Percentiles rank a stretch among this genome's conserved stretches.
Conservation (phyloP, 768 basidiomycete genomes). For the Xanthoconium purpureum region DNA sequence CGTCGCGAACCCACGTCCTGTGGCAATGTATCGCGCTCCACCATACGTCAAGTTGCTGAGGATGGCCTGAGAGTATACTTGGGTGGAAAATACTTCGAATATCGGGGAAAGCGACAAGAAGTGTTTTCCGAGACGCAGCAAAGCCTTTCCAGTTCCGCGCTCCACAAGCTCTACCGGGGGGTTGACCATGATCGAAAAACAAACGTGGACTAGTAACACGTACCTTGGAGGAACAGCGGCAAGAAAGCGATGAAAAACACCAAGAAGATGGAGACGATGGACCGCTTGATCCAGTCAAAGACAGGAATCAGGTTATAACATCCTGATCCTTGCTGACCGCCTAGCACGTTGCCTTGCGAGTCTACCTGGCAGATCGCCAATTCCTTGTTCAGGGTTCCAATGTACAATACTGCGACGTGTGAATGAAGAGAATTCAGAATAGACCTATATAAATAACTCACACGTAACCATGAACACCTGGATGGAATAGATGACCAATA, state of each 20-base stretch:
- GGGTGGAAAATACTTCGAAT: conserved; percentile 98
- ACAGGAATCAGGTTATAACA: conserved; percentile 97
- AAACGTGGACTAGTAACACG: conserved; percentile 11
- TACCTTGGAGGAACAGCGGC: conserved; percentile 94
- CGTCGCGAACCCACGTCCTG: conserved; percentile 98
- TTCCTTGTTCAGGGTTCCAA: conserved; percentile 95
- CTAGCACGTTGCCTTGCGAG: conserved; percentile 71
- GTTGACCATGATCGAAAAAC: conserved; percentile 1
- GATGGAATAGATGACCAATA: conserved; percentile 96
- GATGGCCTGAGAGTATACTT: conserved; percentile 97
- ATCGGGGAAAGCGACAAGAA: conserved; percentile 96
- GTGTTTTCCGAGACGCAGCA: conserved; percentile 93
- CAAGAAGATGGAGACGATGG: conserved; percentile 96
- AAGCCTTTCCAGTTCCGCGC: conserved; percentile 90
- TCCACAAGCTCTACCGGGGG: conserved; percentile 78
- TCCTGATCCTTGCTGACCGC: conserved; percentile 69
- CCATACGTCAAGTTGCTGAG: conserved; percentile 96
- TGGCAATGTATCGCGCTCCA: conserved; percentile 98
- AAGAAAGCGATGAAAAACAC: conserved; percentile 98
- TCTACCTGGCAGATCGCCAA: conserved; percentile 86
- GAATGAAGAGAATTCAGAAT: neutral
- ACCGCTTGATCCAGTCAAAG: conserved; percentile 97
- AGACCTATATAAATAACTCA: conserved; percentile 40
- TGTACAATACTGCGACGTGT: conserved; percentile 67
- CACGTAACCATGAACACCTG: conserved; percentile 96